Percentiles rank a stretch among this genome's conserved stretches.
Evolutionary conservation across 2,329 filamentous ascomycete species (phyloP).

Genomic region (Whalleya microplaca): DNA sequence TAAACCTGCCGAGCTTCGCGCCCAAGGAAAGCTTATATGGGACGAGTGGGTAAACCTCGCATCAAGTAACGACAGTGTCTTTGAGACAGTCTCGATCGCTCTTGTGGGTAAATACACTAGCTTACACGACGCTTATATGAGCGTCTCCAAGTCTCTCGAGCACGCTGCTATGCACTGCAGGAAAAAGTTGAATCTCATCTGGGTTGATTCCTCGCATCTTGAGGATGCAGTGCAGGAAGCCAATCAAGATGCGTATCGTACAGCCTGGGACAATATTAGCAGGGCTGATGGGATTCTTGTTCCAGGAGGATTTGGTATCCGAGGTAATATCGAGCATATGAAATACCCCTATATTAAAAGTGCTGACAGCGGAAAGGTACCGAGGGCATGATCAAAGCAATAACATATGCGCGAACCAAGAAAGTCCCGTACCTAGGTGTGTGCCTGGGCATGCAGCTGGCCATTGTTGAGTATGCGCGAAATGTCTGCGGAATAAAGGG

Average conservation of each 20-base stretch:
- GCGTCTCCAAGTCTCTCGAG: slow-evolving; percentile 83
- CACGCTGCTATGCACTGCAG: slow-evolving; percentile 87
- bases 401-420: slow-evolving; percentile 84
- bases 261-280: slow-evolving; percentile 81
- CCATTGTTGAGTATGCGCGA: slow-evolving; percentile 86
- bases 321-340: slow-evolving; percentile 19
- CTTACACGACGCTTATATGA: slow-evolving; percentile 86
- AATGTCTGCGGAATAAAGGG: slow-evolving; percentile 68
- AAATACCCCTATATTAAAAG: neutral
- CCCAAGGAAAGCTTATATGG: slow-evolving; percentile 74
- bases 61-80: slow-evolving; percentile 66
- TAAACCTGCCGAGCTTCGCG: slow-evolving; percentile 56
- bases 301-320: slow-evolving; percentile 75
- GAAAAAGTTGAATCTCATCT: slow-evolving; percentile 77
- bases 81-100: slow-evolving; percentile 76
- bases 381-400: slow-evolving; percentile 81
- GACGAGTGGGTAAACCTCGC: slow-evolving; percentile 76
- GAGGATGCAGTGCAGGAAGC: slow-evolving; percentile 66
- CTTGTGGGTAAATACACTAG: slow-evolving; percentile 92
- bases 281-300: slow-evolving; percentile 70
- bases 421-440: slow-evolving; percentile 85
- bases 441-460: slow-evolving; percentile 90
- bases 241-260: slow-evolving; percentile 76
- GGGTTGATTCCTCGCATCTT: slow-evolving; percentile 84
- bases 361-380: neutral